Base-by-base conservation (phyloP, 1,284 basidiomycete species). In the Rugosomyces carneus region DNA sequence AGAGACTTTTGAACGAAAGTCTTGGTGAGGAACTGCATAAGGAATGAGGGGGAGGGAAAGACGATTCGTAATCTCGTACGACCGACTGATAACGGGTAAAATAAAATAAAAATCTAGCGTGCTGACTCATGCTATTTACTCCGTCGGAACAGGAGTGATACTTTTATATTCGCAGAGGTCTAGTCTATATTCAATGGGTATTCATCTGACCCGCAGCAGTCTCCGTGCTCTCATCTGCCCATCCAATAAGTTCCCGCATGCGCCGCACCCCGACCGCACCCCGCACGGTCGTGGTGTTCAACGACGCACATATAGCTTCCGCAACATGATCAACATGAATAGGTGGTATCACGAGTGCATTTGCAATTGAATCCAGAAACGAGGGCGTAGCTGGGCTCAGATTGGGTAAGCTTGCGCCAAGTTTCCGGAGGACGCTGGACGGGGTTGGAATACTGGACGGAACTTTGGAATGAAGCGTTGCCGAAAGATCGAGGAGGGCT, bases 261-360 rank as follows among this genome's bases (percentile, higher is more conserved):
- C 72, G 71, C 44, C 62, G 63, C 37, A 94, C 89, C 38, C 79
- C 85, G 27, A 93, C 70, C n/a, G 86, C 78, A 34, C 90, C 90
- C 43, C 60, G 66, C 37, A 89, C 66, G 38, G 75, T 70, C 39
- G 68, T 65, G 31, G 68, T 65, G 48, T 71, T 67, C 48, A 87
- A 61, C 27, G 73, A 70, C n/a, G 70, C 65, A 52, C 83, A 82
- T 7, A 93, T 79, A 0, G 93, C 92, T 56, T 86, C 81, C 1
- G 88, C 95, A 31, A 99, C 92, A 50, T 95, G 93, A 58, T 99
- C 95, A 20, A 97, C 91, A 60, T 99, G 95, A 39, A 99, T 81
- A 0, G 96, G 93, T 20, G 86, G 90, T 44, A 87, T 85, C 9
- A 77, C 78, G 49, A 95, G 64, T 18, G 86, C 81, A 46, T 86